Base-by-base conservation (phyloP, 192 early-diverging fungal genomes). In the Cetraspora pellucida region DNA sequence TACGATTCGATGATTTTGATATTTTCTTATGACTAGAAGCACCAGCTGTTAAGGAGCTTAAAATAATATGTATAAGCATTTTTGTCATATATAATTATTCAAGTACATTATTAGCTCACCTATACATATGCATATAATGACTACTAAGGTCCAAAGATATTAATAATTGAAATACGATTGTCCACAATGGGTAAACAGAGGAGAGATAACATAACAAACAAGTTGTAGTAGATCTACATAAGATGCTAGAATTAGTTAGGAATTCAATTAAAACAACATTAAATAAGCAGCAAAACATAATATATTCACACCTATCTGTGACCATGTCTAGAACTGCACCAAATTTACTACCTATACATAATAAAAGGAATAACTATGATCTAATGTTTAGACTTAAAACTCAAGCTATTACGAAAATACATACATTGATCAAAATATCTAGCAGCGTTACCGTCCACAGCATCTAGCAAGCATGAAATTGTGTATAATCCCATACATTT, bases 101-200 rank as follows among this genome's bases (percentile, higher is more conserved):
- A 23, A 31, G n/a, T 17, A 37, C 11, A 25, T 14, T 55, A 54
- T 25, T 30, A 16, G 4, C 79, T 81, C 84, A 92, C 91, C 92
- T 89, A 84, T 97, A 96, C 96, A 99, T 99, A 61, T 99, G 98
- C 90, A 98, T 93, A 79, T 99, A 99, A 81, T 99, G 98, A 77
- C 93, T 94, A 76, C 92, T 93, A 45, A 99, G 89, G 77, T 99
- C 98, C 60, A 99, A 88, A 2, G 95, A 89, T 72, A 96, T 94
- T 57, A 99, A 86, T 57, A 94, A 81, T 86, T 97, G 95, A 79
- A 97, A 97, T 10, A 93, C 25, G n/a, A 97, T 78, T 27, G 94
- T 87, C 72, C 91, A 89, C 1, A 27, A 27, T 0, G 92, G 86
- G 77, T 94, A 94, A 10, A 82, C 72, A 43, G 86, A 78, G 21